These are phyloP conservation scores for Calocera cornea DNA, from an alignment of 768 basidiomycete genomes.

Conservation along the genomic window DNA sequence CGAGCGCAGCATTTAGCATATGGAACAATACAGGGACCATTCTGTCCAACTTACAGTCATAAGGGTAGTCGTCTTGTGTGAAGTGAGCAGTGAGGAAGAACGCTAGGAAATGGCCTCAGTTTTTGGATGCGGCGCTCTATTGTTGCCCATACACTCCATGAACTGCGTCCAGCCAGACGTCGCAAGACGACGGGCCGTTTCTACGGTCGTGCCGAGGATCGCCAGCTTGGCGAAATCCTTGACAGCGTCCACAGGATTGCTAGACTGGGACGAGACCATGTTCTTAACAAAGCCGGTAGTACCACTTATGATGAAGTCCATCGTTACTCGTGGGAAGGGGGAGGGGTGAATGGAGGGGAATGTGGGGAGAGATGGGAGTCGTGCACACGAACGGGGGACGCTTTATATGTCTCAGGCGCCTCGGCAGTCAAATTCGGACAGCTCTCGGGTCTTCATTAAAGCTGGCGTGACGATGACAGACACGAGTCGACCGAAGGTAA, in stretches of 20 bases:
- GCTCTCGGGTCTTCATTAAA: background rate
- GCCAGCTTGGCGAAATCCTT: slow-evolving; percentile 4
- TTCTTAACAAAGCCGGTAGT: background rate
- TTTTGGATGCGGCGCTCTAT: background rate
- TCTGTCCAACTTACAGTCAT: slow-evolving; percentile 1
- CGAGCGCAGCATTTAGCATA: background rate
- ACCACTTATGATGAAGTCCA: background rate
- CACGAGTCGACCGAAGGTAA: background rate
- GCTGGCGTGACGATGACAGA: background rate
- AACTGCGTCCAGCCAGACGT: background rate
- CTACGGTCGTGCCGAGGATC: background rate
- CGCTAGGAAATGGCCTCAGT: background rate
- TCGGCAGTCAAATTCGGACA: background rate
- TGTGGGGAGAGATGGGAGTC: background rate
- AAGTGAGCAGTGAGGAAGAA: background rate
- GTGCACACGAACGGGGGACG: background rate
- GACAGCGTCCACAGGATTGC: background rate
- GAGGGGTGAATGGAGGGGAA: background rate
- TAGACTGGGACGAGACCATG: background rate
- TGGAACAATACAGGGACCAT: background rate
- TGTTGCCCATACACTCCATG: background rate
- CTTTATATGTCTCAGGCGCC: background rate
- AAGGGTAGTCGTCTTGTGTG: slow-evolving; percentile 1
- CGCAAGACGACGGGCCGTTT: background rate
- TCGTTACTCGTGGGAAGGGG: background rate